A percentile compares a stretch with the other conserved stretches of the same genome.
These are phyloP conservation scores for Pichia membranifaciens DNA, from an alignment of 805 yeast genomes.

Conservation along the genomic window DNA sequence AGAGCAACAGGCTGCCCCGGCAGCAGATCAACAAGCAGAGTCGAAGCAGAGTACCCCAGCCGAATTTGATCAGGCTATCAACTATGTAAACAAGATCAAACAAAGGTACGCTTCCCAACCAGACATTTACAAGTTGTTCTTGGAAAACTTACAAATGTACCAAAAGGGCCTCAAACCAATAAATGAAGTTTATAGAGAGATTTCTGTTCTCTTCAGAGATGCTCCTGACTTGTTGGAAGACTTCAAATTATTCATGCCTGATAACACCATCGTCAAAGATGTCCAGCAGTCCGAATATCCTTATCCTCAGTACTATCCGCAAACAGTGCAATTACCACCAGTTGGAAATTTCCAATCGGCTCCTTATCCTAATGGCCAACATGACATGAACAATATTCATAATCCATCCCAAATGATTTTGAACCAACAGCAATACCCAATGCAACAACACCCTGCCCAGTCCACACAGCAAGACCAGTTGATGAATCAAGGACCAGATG, in stretches of 20 bases:
- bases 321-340: constrained; percentile 64
- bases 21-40: constrained; percentile 18
- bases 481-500: background rate
- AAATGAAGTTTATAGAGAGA: constrained; percentile 91
- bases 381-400: constrained; percentile 8
- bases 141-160: constrained; percentile 93
- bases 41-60: constrained; percentile 55
- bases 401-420: constrained; percentile 2
- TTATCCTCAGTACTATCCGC: constrained; percentile 15
- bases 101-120: constrained; percentile 91
- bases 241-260: constrained; percentile 93
- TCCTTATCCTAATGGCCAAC: constrained; percentile 16
- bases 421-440: background rate
- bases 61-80: constrained; percentile 95
- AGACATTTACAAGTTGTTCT: constrained; percentile 87
- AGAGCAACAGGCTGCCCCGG: constrained; percentile 12
- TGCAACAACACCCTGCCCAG: constrained; percentile 14
- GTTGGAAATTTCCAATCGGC: constrained; percentile 79
- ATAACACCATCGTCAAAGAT: constrained; percentile 39
- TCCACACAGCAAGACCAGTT: background rate
- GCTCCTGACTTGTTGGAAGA: constrained; percentile 95
- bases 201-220: constrained; percentile 77
- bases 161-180: constrained; percentile 95
- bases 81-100: constrained; percentile 92
- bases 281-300: constrained; percentile 19